Conservation (phyloP, 1,139 yeast species). For the Yamadazyma mexicana region DNA sequence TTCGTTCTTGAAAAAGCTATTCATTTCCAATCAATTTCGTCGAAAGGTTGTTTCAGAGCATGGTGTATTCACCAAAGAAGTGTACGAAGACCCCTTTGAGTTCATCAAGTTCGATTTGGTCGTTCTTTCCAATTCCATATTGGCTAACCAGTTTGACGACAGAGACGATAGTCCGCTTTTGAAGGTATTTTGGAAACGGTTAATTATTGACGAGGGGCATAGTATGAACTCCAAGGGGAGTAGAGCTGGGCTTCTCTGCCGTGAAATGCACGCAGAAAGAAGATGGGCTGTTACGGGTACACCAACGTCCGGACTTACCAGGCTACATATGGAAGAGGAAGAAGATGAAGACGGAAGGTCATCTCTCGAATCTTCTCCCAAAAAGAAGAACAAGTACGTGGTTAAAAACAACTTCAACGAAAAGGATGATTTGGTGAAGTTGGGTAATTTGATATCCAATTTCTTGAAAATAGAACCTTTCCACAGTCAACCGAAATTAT, state of each 20-base stretch:
- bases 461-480: conserved; percentile 64
- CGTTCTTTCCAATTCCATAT: conserved; percentile 47
- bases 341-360: conserved; percentile 26
- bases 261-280: conserved; percentile 53
- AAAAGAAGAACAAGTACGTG: conserved; percentile 37
- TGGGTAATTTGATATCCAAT: conserved; percentile 54
- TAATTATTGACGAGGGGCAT: conserved; percentile 77
- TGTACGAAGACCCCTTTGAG: conserved; percentile 29
- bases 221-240: conserved; percentile 54
- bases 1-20: conserved; percentile 34
- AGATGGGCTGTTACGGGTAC: conserved; percentile 78
- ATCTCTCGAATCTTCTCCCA: conserved; percentile 14
- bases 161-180: conserved; percentile 32
- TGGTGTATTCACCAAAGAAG: conserved; percentile 19
- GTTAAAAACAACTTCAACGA: conserved; percentile 37
- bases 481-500: conserved; percentile 43
- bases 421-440: conserved; percentile 49
- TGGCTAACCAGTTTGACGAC: conserved; percentile 38
- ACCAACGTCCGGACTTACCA: conserved; percentile 69
- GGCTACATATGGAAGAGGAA: conserved; percentile 55
- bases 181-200: conserved; percentile 61
- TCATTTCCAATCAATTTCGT: conserved; percentile 34
- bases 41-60: conserved; percentile 15
- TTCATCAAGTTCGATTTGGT: conserved; percentile 51
- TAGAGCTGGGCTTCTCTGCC: conserved; percentile 49